These are phyloP conservation scores for Somion occarium DNA, from an alignment of 1,284 basidiomycete genomes.

Conservation along the genomic window DNA sequence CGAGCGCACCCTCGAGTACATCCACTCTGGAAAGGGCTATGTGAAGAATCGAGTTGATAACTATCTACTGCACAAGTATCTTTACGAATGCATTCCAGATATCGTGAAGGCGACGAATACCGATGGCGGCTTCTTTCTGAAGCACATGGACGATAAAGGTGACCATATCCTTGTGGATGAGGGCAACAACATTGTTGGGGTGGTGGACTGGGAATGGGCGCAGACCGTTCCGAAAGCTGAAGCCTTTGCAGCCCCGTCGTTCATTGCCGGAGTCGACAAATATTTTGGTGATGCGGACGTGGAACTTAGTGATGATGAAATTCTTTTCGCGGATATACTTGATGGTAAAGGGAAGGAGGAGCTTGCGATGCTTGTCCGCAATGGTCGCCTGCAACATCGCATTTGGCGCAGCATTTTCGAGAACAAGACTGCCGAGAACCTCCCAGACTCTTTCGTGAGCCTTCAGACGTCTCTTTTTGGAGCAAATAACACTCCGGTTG, in stretches of 20 bases:
- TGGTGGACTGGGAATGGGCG: conserved; percentile 29
- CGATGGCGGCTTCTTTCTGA: conserved; percentile 17
- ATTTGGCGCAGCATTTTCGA: not conserved
- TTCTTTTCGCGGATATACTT: conserved; percentile 6
- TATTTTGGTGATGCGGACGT: conserved; percentile 5
- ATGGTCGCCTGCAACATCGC: not conserved
- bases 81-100: conserved; percentile 10
- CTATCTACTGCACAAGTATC: conserved; percentile 15
- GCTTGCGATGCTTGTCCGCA: conserved; percentile 9
- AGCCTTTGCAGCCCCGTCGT: conserved; percentile 15
- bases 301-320: conserved; percentile 4
- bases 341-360: conserved; percentile 4
- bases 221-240: conserved; percentile 14
- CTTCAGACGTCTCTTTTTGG: not conserved
- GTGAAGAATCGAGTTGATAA: conserved; percentile 6
- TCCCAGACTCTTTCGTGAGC: not conserved
- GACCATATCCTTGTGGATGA: conserved; percentile 25
- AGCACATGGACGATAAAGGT: conserved; percentile 27
- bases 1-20: conserved; percentile 6
- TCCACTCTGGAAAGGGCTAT: conserved; percentile 8
- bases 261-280: conserved; percentile 8
- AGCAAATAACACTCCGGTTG: not conserved
- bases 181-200: conserved; percentile 17
- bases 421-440: not conserved
- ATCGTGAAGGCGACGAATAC: not conserved